Base-by-base conservation (phyloP, 139 green algal species). In the Tetraselmis chui region DNA sequence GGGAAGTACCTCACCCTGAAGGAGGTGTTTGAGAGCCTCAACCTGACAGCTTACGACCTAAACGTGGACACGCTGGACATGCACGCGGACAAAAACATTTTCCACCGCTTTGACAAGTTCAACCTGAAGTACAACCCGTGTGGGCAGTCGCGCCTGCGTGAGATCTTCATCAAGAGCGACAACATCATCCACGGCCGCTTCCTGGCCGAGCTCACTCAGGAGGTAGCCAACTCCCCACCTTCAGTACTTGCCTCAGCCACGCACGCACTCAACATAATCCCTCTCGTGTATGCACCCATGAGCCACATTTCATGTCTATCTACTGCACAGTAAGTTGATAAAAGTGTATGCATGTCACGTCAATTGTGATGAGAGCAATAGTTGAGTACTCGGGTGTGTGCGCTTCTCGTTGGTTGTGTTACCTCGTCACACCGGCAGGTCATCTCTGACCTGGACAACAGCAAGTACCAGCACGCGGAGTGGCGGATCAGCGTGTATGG, bases 81-180 rank as follows among this genome's bases (percentile, higher is more conserved):
- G 91, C 97, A 99, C 85, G 97, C 95, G 23, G 96, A 98, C 92
- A 99, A 99, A 86, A 98, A 96, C 88, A 98, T 94, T 59, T 99
- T 99, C 90, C 97, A 99, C 89, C 92, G 96, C 80, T 95, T 95
- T 90, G 92, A 96, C 88, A 91, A 91, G 84, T 97, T 97, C 92
- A 99, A 99, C 92, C 91, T 98, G 30, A 98, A 99, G 91, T 99
- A 99, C 93, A 99, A 99, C 90, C 97, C 97, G 28, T 99, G 94
- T 87, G 97, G 97, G 0, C 96, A 99, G 91, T 93, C 85, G 29
- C 87, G 97, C 26, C 92, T 99, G 81, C 88, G 97, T 0, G 97
- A 99, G 86, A 97, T 99, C 87, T 99, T 99, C 91, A 97, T 99
- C 88, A 99, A 99, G 91, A 94, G 45, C 91, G 94, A 98, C 89